Percentiles rank a stretch among this genome's conserved stretches.
Conservation (phyloP, 1,284 basidiomycete genomes). For the Pyrrhoderma lamaoense region DNA sequence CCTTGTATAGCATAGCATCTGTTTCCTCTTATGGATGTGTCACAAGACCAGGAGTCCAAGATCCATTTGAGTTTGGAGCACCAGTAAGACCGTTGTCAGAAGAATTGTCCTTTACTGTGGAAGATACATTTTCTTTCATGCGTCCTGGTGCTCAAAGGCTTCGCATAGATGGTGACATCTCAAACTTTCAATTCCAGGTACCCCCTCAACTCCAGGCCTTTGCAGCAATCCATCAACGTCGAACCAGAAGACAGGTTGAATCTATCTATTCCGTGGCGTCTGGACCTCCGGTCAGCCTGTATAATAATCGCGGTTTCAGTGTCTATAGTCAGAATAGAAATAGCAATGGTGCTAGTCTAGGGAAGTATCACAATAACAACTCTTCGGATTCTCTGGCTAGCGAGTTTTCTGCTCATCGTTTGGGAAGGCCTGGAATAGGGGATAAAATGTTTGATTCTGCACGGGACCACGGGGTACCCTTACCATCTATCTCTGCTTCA, state of each 20-base stretch:
- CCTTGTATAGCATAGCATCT: constrained; percentile 70
- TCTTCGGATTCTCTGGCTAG: constrained; percentile 64
- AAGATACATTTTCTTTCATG: constrained; percentile 69
- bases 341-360: constrained; percentile 47
- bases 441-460: constrained; percentile 81
- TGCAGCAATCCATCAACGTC: constrained; percentile 23
- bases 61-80: constrained; percentile 70
- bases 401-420: constrained; percentile 47
- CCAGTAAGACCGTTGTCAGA: constrained; percentile 51
- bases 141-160: constrained; percentile 35
- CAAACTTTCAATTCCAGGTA: constrained; percentile 64
- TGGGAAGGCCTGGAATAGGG: constrained; percentile 70
- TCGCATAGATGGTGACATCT: constrained; percentile 68
- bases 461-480: constrained; percentile 49
- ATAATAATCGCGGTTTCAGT: constrained; percentile 53
- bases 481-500: constrained; percentile 63
- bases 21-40: constrained; percentile 75
- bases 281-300: constrained; percentile 62
- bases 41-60: constrained; percentile 51
- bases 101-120: constrained; percentile 46
- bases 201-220: constrained; percentile 22
- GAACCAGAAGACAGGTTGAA: constrained; percentile 36
- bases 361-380: constrained; percentile 53
- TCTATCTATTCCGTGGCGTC: constrained; percentile 42
- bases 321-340: constrained; percentile 40